Base-by-base conservation (phyloP, 2,329 filamentous ascomycete genomes). In the Furcasterigmium furcatum region DNA sequence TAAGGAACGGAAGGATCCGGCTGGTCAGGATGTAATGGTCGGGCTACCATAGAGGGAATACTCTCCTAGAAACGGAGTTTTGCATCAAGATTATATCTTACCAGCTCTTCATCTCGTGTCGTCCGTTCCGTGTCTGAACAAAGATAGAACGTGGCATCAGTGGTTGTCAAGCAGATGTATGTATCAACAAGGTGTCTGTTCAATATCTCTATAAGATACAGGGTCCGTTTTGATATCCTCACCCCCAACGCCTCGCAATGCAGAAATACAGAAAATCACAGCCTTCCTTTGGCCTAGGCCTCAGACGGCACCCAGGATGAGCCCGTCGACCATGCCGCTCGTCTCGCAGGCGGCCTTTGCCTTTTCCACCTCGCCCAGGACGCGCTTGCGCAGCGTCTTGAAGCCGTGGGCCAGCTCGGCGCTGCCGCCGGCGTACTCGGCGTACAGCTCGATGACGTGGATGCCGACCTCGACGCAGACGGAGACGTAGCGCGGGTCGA, bases 401-500 rank as follows among this genome's bases (percentile, higher is more conserved):
- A 97, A 83, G 41, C 84, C 76, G 41, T 75, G 74, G 50, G 88
- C 84, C 46, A 97, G 78, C 62, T 88, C 83, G 7, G 80, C 75
- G 29, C 86, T 91, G 41, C 84, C 82, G 3, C 82, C 87, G 20
- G 91, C 76, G 55, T 90, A 87, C 61, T 88, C 85, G 24, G 87
- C 84, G 64, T 97, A 99, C 30, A 97, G 72, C 59, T 99, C 92
- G 18, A 97, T 72, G 29, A 97, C 73, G 48, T 91, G 77, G 58
- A 95, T 79, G 14, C 86, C 85, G 19, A 94, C 82, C 64, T 97
- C 92, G 20, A 91, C 87, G 58, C 88, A 91, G 27, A 96, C 71
- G 49, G 78, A 79, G 40, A 94, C 83, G 62, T 94, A 87, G 45
- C 88, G 82, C 27, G 92, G 89, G 61, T 96, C 87, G 32, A 84